These are phyloP conservation scores for Cutaneotrichosporon sp. DNA, from an alignment of 1,284 basidiomycete genomes.

Conservation along the genomic window DNA sequence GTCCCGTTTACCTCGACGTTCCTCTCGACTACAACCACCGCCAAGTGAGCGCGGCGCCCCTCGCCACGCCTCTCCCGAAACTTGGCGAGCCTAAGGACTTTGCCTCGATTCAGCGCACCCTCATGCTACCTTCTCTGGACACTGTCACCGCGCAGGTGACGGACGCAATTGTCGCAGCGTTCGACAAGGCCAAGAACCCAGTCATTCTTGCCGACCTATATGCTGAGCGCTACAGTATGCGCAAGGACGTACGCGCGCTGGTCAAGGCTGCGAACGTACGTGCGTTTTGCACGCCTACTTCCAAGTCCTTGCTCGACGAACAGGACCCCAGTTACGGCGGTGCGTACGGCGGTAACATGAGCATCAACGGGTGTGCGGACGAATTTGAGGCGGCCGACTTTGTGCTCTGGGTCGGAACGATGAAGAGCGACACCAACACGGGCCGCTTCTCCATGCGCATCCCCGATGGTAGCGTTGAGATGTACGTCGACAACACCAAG, in stretches of 20 bases:
- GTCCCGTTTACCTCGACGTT: conserved; percentile 83
- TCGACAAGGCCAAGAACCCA: conserved; percentile 67
- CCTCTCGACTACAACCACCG: conserved; percentile 78
- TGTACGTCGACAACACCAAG: conserved; percentile 77
- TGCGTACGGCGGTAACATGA: conserved; percentile 76
- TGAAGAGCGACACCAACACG: conserved; percentile 83
- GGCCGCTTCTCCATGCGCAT: conserved; percentile 56
- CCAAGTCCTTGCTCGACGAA: conserved; percentile 81
- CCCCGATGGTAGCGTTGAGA: conserved; percentile 62
- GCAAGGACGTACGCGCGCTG: conserved; percentile 67
- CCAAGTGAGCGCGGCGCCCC: conserved; percentile 56
- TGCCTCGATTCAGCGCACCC: not conserved
- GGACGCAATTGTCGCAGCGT: conserved; percentile 65
- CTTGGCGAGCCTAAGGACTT: conserved; percentile 13
- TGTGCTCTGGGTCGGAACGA: conserved; percentile 75
- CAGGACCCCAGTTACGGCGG: conserved; percentile 79
- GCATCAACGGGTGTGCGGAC: conserved; percentile 67
- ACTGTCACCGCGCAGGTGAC: conserved; percentile 66
- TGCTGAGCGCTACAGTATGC: conserved; percentile 73
- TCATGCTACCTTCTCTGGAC: conserved; percentile 10
- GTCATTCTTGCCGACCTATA: conserved; percentile 87
- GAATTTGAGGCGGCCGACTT: conserved; percentile 79
- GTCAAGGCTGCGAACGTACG: conserved; percentile 67
- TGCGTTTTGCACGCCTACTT: conserved; percentile 68
- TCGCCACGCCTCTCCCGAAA: conserved; percentile 16